Evolutionary conservation across 768 basidiomycete genomes (phyloP).

Genomic region (Termitomyces sp.): DNA sequence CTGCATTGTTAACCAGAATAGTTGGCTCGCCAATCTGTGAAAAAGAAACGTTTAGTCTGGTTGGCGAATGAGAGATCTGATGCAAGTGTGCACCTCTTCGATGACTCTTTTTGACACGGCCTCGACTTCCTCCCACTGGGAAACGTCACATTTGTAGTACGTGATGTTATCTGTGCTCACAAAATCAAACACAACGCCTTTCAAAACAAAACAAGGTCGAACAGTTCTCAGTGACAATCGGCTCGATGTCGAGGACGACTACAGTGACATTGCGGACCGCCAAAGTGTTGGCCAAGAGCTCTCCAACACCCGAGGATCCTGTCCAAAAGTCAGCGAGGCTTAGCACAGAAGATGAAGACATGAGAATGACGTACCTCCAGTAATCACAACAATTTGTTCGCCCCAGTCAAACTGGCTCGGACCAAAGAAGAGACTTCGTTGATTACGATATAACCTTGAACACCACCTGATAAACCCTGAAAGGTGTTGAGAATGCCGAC

Average conservation of each 20-base stretch:
- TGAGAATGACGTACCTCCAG: slow-evolving; percentile 65
- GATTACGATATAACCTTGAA: slow-evolving; percentile 73
- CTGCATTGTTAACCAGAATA: slow-evolving; percentile 92
- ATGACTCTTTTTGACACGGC: slow-evolving; percentile 67
- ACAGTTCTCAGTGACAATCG: slow-evolving; percentile 77
- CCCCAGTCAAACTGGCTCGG: slow-evolving; percentile 75
- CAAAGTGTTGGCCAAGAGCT: slow-evolving; percentile 82
- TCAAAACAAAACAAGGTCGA: slow-evolving; percentile 19
- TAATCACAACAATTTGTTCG: slow-evolving; percentile 86
- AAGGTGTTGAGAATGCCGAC: not conserved
- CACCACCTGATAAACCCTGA: slow-evolving; percentile 70
- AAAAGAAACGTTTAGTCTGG: slow-evolving; percentile 1
- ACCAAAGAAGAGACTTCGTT: slow-evolving; percentile 59
- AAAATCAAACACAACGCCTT: not conserved
- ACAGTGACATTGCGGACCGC: slow-evolving; percentile 80
- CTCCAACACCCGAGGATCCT: slow-evolving; percentile 91
- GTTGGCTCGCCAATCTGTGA: slow-evolving; percentile 82
- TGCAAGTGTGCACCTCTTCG: slow-evolving; percentile 59
- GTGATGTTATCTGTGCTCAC: slow-evolving; percentile 61
- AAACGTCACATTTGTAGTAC: slow-evolving; percentile 91
- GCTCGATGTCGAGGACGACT: slow-evolving; percentile 82
- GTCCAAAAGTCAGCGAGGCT: not conserved
- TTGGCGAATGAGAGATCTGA: not conserved
- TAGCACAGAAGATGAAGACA: not conserved
- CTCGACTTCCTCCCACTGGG: slow-evolving; percentile 83